Conservation (phyloP, 768 basidiomycete genomes). For the Pleurotus djamor region DNA sequence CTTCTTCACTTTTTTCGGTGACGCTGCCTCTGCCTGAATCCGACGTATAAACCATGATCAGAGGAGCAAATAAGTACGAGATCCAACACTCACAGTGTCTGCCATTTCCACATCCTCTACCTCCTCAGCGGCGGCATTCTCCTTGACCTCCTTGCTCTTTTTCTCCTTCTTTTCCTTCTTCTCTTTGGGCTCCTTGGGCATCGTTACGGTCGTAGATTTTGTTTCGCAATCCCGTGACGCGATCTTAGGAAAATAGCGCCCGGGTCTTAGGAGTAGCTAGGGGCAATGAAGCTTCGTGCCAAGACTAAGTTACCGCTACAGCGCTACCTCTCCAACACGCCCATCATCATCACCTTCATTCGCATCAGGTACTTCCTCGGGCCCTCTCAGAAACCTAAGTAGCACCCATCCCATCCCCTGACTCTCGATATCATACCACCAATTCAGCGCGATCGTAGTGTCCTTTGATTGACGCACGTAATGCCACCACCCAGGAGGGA, state of each 20-base stretch:
- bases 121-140: slow-evolving; percentile 26
- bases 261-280: too few species aligned
- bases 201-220: slow-evolving; percentile 13
- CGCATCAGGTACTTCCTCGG: slow-evolving; percentile 31
- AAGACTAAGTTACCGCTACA: background rate
- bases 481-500: slow-evolving; percentile 96
- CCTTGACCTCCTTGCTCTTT: slow-evolving; percentile 53
- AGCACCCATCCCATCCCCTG: slow-evolving; percentile 70
- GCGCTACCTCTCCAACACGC: slow-evolving; percentile 2
- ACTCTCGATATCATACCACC: slow-evolving; percentile 88
- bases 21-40: slow-evolving; percentile 21
- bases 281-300: too few species aligned
- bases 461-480: slow-evolving; percentile 72
- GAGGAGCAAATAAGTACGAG: background rate
- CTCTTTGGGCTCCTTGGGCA: slow-evolving; percentile 76
- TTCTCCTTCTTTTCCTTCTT: slow-evolving; percentile 78
- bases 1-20: slow-evolving; percentile 62
- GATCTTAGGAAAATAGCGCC: too few species aligned
- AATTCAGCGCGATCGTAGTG: slow-evolving; percentile 73
- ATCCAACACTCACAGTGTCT: slow-evolving; percentile 27
- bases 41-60: slow-evolving; percentile 8
- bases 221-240: background rate
- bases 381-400: slow-evolving; percentile 57
- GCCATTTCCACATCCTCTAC: slow-evolving; percentile 54
- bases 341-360: slow-evolving; percentile 27